A percentile compares a stretch with the other conserved stretches of the same genome.
Evolutionary conservation across 75 land plant genomes (phyloP).

Genomic region (Cunninghamia lanceolata): DNA sequence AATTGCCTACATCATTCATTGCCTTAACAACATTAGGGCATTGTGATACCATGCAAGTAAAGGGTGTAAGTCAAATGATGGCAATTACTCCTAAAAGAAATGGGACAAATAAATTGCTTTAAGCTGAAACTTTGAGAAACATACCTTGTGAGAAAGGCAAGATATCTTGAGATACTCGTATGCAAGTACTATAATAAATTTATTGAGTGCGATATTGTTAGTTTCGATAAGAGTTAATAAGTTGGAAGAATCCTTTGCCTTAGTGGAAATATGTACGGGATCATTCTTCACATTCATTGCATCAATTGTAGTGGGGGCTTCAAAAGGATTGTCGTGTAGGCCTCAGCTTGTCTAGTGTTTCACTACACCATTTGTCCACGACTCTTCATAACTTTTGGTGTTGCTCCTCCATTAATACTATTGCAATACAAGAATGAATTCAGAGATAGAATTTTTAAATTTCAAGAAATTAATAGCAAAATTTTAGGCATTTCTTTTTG

Average conservation of each 20-base stretch:
- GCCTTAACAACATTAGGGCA: background rate
- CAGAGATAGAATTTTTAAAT: background rate
- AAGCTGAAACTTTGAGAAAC: background rate
- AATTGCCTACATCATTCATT: background rate
- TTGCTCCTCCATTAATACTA: slow-evolving; percentile 23
- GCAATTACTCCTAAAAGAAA: background rate
- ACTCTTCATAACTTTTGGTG: slow-evolving; percentile 44
- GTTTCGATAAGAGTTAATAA: slow-evolving; percentile 24
- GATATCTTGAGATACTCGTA: slow-evolving; percentile 34
- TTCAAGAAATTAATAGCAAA: no score
- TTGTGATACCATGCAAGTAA: background rate
- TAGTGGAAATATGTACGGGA: slow-evolving; percentile 24
- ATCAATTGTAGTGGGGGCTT: slow-evolving; percentile 7
- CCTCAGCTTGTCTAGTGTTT: slow-evolving; percentile 8
- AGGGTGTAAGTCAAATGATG: background rate
- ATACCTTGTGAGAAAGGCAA: slow-evolving; percentile 18
- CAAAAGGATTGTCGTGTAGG: slow-evolving; percentile 15
- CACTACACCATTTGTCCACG: slow-evolving; percentile 46
- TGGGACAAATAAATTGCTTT: background rate
- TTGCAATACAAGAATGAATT: background rate
- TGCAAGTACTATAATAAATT: slow-evolving; percentile 36
- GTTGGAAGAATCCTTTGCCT: slow-evolving; percentile 14
- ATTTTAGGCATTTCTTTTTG: no score
- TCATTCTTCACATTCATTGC: slow-evolving; percentile 12
- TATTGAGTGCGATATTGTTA: slow-evolving; percentile 28